These are phyloP conservation scores for Raffaelea arxii DNA, from an alignment of 2,329 filamentous ascomycete genomes.

Conservation along the genomic window DNA sequence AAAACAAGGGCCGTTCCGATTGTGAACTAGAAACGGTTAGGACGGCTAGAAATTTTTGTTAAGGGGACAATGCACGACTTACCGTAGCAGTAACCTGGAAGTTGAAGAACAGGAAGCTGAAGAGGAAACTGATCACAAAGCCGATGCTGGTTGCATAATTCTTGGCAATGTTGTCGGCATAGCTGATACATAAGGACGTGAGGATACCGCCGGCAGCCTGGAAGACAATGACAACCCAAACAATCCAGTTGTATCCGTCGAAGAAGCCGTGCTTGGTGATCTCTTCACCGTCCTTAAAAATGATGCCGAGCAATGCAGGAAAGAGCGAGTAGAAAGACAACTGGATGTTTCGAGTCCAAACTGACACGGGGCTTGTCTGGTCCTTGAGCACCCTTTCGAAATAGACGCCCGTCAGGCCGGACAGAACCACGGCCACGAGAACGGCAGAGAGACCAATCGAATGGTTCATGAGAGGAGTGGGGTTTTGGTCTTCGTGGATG, in stretches of 20 bases:
- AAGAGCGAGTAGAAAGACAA: slow-evolving; percentile 91
- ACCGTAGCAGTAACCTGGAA: slow-evolving; percentile 65
- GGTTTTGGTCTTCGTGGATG: slow-evolving; percentile 57
- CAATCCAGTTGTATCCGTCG: slow-evolving; percentile 83
- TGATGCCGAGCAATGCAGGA: slow-evolving; percentile 74
- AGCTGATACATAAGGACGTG: slow-evolving; percentile 72
- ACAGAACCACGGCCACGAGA: slow-evolving; percentile 66
- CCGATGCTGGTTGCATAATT: slow-evolving; percentile 91
- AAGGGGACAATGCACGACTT: slow-evolving; percentile 25
- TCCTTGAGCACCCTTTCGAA: slow-evolving; percentile 91
- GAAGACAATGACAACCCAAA: slow-evolving; percentile 75
- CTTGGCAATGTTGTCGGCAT: slow-evolving; percentile 83
- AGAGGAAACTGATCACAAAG: slow-evolving; percentile 77
- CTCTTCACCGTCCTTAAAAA: slow-evolving; percentile 77
- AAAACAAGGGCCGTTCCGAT: slow-evolving; percentile 72
- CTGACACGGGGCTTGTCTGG: slow-evolving; percentile 60
- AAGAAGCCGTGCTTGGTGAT: slow-evolving; percentile 86
- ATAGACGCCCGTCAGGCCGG: slow-evolving; percentile 76
- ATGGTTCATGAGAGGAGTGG: slow-evolving; percentile 56
- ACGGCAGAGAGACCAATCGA: slow-evolving; percentile 72
- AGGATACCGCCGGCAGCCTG: slow-evolving; percentile 80
- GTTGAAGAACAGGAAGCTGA: slow-evolving; percentile 78
- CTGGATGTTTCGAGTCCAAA: slow-evolving; percentile 95
- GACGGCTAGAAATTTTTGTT: no score
- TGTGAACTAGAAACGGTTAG: slow-evolving; percentile 59